Base-by-base conservation (phyloP, 495 filamentous ascomycete genomes). In the Penicillium antarcticum region DNA sequence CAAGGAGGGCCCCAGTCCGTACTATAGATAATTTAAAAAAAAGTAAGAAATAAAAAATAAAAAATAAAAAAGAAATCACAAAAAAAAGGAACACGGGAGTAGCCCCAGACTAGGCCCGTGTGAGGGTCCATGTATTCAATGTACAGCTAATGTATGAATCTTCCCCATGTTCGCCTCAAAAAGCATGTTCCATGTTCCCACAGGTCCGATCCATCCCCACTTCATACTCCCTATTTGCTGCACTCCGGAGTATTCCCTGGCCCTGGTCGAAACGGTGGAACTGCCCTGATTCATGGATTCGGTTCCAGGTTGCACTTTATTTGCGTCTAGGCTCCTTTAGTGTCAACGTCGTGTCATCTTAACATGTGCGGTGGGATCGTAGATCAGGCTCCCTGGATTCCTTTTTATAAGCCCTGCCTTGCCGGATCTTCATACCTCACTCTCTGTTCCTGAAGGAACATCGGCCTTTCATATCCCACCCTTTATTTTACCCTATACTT, bases 321-420 rank as follows among this genome's bases (percentile, higher is more conserved):
- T 53, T 56, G 51, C 48, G 50, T 60, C 59, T 72, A 69, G 56
- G 47, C 69, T 63, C 53, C 19, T 68, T 69, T 65, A 66, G 66
- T 64, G 67, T 69, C 67, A 73, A 73, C 69, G 68, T 71, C 65
- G 68, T 71, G 70, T 69, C 69, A 70, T 72, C 60, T 66, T 62
- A 71, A 63, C 63, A 65, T 69, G 66, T 64, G 66, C 55, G 52
- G 53, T 65, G 63, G 62, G 60, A 72, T 72, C 70, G 65, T 70
- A 67, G 63, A 69, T 53, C 58, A 39, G 45, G 29, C 56, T 61
- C 60, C 62, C 57, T 63, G 57, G 56, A 60, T 63, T 62, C 54
- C 59, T 48, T 56, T 56, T 62, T 57, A 62, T 42, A 21, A 34
- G 17, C 39, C 32, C 21, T 14, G 18, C 47, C 47, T 45, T 55